Evolutionary conservation across 139 green algal species (phyloP).

Genomic region (Auxenochlorella pyrenoidosa): DNA sequence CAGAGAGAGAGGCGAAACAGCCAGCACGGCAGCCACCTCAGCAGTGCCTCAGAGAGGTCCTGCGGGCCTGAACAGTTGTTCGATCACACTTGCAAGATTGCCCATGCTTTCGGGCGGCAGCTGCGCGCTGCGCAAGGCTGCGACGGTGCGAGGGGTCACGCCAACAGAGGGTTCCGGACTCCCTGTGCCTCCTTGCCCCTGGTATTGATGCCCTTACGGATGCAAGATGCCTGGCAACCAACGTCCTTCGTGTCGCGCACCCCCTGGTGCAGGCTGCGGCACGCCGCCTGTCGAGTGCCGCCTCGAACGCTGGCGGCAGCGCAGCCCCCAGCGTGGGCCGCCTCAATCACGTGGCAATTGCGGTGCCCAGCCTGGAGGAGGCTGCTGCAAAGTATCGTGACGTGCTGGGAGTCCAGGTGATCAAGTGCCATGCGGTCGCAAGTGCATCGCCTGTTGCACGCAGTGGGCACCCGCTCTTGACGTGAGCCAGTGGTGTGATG

Average conservation of each 20-base stretch:
- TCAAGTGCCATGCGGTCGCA: background rate
- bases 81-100: no score
- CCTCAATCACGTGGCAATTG: constrained; percentile 77
- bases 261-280: background rate
- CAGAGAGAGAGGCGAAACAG: no score
- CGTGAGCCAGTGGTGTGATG: background rate
- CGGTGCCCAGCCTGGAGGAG: constrained; percentile 61
- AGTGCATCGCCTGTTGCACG: background rate
- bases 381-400: constrained; percentile 59
- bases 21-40: no score
- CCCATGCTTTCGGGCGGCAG: background rate
- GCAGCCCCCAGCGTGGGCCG: constrained; percentile 28
- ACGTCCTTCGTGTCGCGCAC: background rate
- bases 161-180: no score
- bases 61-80: no score
- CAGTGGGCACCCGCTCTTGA: no score
- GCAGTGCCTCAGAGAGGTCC: no score
- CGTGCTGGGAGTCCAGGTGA: constrained; percentile 58
- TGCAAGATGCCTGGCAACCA: no score
- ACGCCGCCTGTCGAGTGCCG: background rate
- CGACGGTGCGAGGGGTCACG: background rate
- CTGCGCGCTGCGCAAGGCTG: background rate
- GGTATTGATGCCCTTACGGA: no score
- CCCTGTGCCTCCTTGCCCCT: no score
- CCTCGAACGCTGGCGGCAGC: background rate